Base-by-base conservation (phyloP, 2,329 filamentous ascomycete species). In the Ascochyta lentis region DNA sequence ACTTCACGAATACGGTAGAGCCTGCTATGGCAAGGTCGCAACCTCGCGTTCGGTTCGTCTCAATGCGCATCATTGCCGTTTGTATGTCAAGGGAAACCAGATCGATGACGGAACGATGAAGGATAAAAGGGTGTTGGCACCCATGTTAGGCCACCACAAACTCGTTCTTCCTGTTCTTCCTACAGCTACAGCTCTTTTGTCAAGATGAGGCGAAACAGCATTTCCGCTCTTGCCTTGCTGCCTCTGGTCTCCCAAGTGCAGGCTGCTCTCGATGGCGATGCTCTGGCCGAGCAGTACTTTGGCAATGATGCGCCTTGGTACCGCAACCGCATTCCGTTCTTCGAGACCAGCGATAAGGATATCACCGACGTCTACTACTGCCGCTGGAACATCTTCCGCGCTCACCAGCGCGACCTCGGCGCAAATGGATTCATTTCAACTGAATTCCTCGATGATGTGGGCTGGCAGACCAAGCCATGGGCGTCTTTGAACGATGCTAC, bases 331-430 rank as follows among this genome's bases (percentile, higher is more conserved):
- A 77, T 78, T 6, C 75, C 76, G 1, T 73, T 74, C 48, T 78
- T 78, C 54, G 74, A 78, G 45, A 73, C 72, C 16, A 76, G 73
- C 44, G 74, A 78, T 49, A 41, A 64, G 1, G 59, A 72, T 9
- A 71, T 78, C 15, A 75, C 72, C 1, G 74, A 79, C 16, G 78
- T 80, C 9, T 80, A 79, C 63, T 80, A 80, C 64, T 80, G 80
- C 56, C 77, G 78, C 29, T 79, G 77, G 78, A 73, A 70, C 24
- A 69, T 80, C 24, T 80, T 78, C 65, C 73, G 78, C 3, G 70
- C 77, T 0, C 78, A 80, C 54, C 78, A 79, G 60, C 74, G 78
- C 24, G 78, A 80, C 49, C 65, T 79, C 0, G 78, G 78, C 8
- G 53, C 71, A 3, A 66, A 75, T 15, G 77, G 78, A 2, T 80